phyloP scores from a whole-genome alignment of 805 yeast genomes.

The Debaryomyces prosopidis region DNA sequence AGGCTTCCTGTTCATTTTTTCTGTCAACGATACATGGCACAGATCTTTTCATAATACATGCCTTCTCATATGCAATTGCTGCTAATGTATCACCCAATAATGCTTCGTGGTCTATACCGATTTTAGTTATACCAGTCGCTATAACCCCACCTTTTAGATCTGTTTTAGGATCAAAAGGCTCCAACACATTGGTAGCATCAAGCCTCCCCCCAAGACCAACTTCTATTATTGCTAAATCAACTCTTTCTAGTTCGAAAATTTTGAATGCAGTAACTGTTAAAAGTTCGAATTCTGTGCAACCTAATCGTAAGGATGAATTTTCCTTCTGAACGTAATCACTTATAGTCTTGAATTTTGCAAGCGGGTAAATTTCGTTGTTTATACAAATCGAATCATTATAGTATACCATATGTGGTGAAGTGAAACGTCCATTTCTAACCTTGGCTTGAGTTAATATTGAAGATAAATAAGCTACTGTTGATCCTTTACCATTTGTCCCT shows the following conservation, averaged over 20 bases:
- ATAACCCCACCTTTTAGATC: slow-evolving; percentile 39
- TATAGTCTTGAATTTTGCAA: slow-evolving; percentile 43
- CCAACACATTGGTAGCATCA: slow-evolving; percentile 84
- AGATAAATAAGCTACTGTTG: slow-evolving; percentile 80
- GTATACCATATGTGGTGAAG: slow-evolving; percentile 80
- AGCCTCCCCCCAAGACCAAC: slow-evolving; percentile 91
- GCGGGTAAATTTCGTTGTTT: slow-evolving; percentile 56
- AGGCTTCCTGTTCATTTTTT: slow-evolving; percentile 53
- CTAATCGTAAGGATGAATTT: slow-evolving; percentile 44
- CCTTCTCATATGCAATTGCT: slow-evolving; percentile 76
- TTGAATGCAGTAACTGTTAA: slow-evolving; percentile 84
- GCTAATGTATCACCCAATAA: slow-evolving; percentile 66
- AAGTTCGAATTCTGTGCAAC: slow-evolving; percentile 87
- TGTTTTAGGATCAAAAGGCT: slow-evolving; percentile 16
- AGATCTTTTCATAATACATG: slow-evolving; percentile 72
- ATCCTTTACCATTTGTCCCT: slow-evolving; percentile 97
- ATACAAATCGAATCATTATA: slow-evolving; percentile 77
- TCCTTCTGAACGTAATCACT: slow-evolving; percentile 41
- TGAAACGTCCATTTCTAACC: slow-evolving; percentile 71
- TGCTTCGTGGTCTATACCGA: slow-evolving; percentile 82
- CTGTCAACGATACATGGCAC: slow-evolving; percentile 75
- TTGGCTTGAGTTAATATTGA: slow-evolving; percentile 55
- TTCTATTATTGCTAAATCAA: slow-evolving; percentile 82
- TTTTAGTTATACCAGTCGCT: slow-evolving; percentile 76
- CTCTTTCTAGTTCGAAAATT: slow-evolving; percentile 58